Evolutionary conservation across 129 eudicot genomes (phyloP), one percentile per base, ranked within the genome.

Genomic region (Erigeron canadensis): DNA sequence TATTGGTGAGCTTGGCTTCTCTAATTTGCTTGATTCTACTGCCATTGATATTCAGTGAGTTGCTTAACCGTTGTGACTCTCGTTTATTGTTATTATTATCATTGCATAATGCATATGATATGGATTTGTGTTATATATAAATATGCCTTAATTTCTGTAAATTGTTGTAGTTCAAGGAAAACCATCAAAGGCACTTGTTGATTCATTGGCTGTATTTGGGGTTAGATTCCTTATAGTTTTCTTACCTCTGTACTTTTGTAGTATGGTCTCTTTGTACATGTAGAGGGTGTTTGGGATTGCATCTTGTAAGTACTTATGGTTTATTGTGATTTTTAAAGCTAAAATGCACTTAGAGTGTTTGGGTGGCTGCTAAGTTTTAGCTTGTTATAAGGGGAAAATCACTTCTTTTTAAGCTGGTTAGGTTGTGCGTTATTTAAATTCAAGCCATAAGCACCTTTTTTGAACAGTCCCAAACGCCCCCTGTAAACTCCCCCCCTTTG

Each of bases 1-100:
- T 93, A 22, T 84, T 93, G 87, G 98, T 93, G 77, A 93, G 98
- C 92, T 77, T 93, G 90, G 98, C 98, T 80, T 93, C 98, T 34
- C 86, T 93, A 56, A 83, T 89, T 61, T 89, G 98, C 84, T 80
- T 93, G 73, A 87, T 90, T 81, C 69, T 87, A 67, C 79, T 93
- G 86, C 98, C 98, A 42, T 51, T 89, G 51, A 81, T 93, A 63
- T 87, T 90, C 83, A 65, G 98, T 93, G 79, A 87, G 96, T 89
- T 38, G 58, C 69, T 75, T 63, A 40, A 53, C 8, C 62, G 45
- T 44, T 56, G 17, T 10, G 1, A 23, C 7, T 5, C 7, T 7
- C 10, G n/a, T 6, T n/a, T 42, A 16, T 28, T 43, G n/a, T 56
- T 15, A 37, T 61, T 23, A 18, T 40, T 56, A 17, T 9, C 7